These are phyloP conservation scores for Dioscorea dumetorum DNA, from an alignment of 106 monocot species.

Conservation along the genomic window DNA sequence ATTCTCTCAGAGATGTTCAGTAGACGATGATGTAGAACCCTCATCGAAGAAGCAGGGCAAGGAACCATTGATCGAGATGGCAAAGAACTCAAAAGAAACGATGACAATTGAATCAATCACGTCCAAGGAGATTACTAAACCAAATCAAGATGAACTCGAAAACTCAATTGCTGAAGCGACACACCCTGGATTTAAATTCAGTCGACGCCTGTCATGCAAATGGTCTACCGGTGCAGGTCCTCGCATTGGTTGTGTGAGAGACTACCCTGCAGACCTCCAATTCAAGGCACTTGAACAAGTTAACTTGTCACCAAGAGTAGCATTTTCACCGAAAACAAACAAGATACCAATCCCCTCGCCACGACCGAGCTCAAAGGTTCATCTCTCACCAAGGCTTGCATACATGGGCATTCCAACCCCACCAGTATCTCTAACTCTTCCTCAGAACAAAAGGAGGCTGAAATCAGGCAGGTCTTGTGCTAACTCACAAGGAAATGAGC, in stretches of 20 bases:
- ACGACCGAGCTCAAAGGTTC: conserved; percentile 54
- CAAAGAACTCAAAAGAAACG: background rate
- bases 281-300: conserved; percentile 74
- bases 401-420: conserved; percentile 73
- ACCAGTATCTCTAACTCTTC: conserved; percentile 33
- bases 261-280: conserved; percentile 75
- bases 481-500: too few relatives aligned
- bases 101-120: background rate
- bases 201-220: conserved; percentile 35
- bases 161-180: background rate
- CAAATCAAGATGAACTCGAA: conserved; percentile 8
- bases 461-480: too few relatives aligned
- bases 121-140: background rate
- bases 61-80: background rate
- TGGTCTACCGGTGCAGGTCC: conserved; percentile 50
- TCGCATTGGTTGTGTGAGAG: conserved; percentile 72
- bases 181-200: background rate
- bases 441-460: conserved; percentile 18
- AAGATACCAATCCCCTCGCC: conserved; percentile 54
- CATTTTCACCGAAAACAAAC: conserved; percentile 3
- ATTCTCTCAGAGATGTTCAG: conserved; percentile 46
- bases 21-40: conserved; percentile 56
- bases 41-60: conserved; percentile 15
- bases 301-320: conserved; percentile 55
- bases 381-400: conserved; percentile 58